Evolutionary conservation across 2,329 filamentous ascomycete species (phyloP).

Genomic region (Pyricularia grisea): DNA sequence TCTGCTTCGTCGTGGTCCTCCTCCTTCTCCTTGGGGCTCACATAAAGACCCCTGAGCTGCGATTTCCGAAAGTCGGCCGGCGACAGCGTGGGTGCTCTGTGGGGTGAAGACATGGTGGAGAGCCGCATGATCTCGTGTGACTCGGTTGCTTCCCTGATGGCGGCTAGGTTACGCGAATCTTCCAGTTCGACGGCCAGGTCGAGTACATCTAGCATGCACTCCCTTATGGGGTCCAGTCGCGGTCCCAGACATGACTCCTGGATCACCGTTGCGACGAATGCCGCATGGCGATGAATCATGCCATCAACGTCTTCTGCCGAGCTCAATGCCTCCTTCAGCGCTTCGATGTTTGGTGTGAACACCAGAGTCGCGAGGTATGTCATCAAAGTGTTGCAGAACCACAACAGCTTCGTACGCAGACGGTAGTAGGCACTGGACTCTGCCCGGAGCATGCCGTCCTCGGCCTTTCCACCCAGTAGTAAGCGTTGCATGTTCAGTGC

Average conservation of each 20-base stretch:
- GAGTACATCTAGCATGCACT: conserved; percentile 65
- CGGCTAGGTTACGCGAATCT: conserved; percentile 39
- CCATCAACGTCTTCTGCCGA: conserved; percentile 65
- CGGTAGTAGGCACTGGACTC: conserved; percentile 33
- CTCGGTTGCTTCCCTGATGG: conserved; percentile 25
- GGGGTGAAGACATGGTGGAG: conserved; percentile 22
- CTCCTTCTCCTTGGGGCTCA: conserved; percentile 18
- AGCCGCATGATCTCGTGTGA: conserved; percentile 28
- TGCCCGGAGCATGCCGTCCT: conserved; percentile 25
- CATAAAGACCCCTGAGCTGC: conserved; percentile 9
- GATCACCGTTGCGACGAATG: conserved; percentile 52
- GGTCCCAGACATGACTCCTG: conserved; percentile 61
- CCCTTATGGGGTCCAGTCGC: conserved; percentile 60
- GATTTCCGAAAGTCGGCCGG: conserved; percentile 4
- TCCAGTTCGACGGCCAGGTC: conserved; percentile 66
- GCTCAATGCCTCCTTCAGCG: conserved; percentile 48
- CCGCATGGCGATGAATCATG: conserved; percentile 64
- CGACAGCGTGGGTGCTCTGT: conserved; percentile 14
- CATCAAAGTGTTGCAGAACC: conserved; percentile 68
- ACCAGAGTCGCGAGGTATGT: conserved; percentile 70
- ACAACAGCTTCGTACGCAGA: conserved; percentile 61
- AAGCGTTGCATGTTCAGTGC: conserved; percentile 49
- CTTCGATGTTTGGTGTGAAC: conserved; percentile 47
- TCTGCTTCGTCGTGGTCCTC: conserved; percentile 12
- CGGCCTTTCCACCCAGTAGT: conserved; percentile 27